phyloP scores from a whole-genome alignment of 2,329 filamentous ascomycete species.

The Neopestalotiopsis sp. region DNA sequence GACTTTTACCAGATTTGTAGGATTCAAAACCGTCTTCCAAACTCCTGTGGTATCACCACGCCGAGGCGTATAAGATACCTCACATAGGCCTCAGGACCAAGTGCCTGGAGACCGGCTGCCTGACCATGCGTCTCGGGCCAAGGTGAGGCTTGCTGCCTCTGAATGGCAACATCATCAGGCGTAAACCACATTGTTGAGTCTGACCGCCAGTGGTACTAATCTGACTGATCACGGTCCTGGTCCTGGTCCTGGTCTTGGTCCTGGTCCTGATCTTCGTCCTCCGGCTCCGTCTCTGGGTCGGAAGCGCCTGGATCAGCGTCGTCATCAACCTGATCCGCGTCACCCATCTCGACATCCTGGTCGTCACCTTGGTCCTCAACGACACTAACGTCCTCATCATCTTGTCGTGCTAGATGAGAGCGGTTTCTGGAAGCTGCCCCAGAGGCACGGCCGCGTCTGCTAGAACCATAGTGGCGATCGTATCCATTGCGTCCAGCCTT shows the following conservation, averaged over 20 bases:
- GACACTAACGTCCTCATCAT: slow-evolving; percentile 29
- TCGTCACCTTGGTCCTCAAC: slow-evolving; percentile 24
- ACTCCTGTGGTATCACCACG: no score
- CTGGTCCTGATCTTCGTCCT: slow-evolving; percentile 28
- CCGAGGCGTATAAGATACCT: no score
- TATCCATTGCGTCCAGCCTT: slow-evolving; percentile 36
- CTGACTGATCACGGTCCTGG: slow-evolving; percentile 5
- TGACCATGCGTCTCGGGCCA: no score
- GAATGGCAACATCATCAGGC: no score
- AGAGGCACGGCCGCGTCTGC: slow-evolving; percentile 26
- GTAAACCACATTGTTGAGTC: no score
- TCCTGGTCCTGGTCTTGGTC: background rate
- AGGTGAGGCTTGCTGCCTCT: no score
- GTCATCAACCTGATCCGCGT: slow-evolving; percentile 23
- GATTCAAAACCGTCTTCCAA: no score
- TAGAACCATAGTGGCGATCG: slow-evolving; percentile 23
- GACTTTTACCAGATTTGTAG: background rate
- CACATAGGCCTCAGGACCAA: no score
- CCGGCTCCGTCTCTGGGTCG: slow-evolving; percentile 41
- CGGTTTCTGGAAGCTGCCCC: slow-evolving; percentile 26
- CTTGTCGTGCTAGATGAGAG: slow-evolving; percentile 32
- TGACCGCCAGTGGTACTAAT: background rate
- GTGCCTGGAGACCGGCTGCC: no score
- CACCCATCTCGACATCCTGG: slow-evolving; percentile 24
- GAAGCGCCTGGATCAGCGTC: slow-evolving; percentile 28